phyloP scores from a whole-genome alignment of 768 basidiomycete species.

The Phylloporus scabripes region DNA sequence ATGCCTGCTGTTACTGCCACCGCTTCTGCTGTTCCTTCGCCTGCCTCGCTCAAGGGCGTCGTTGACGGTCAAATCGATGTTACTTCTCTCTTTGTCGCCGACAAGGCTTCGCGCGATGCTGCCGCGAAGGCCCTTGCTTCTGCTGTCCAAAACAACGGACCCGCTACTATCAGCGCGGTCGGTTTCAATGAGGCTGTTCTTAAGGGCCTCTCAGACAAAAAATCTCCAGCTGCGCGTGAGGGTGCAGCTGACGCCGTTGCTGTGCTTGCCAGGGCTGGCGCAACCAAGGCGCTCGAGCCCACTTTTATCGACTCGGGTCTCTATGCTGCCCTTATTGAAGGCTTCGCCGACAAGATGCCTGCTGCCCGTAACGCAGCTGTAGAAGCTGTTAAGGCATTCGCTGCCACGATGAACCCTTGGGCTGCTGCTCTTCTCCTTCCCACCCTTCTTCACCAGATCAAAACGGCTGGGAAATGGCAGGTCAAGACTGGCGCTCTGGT shows the following conservation, averaged over 20 bases:
- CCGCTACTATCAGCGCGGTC: constrained; percentile 62
- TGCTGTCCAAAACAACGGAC: constrained; percentile 79
- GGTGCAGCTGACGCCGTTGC: constrained; percentile 73
- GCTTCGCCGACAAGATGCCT: constrained; percentile 93
- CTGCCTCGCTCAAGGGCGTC: constrained; percentile 70
- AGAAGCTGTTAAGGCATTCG: constrained; percentile 73
- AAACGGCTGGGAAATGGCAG: constrained; percentile 97
- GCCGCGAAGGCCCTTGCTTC: constrained; percentile 67
- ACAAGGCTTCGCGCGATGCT: constrained; percentile 75
- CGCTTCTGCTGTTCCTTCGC: constrained; percentile 49
- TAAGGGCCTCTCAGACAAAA: constrained; percentile 93
- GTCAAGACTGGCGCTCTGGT: constrained; percentile 85
- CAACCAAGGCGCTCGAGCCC: constrained; percentile 80
- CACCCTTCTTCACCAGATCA: constrained; percentile 85
- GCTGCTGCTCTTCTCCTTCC: constrained; percentile 78
- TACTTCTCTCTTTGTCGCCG: constrained; percentile 72
- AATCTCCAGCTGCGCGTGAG: constrained; percentile 86
- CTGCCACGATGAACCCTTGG: constrained; percentile 84
- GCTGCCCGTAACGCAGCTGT: constrained; percentile 81
- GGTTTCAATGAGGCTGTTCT: constrained; percentile 68
- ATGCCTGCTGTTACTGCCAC: constrained; percentile 81
- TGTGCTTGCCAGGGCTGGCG: constrained; percentile 62
- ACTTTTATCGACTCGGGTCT: constrained; percentile 83
- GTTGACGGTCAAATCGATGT: constrained; percentile 64
- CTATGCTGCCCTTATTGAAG: constrained; percentile 80